Conservation (phyloP, 2,329 filamentous ascomycete species). For the Aspergillus pseudotamarii region DNA sequence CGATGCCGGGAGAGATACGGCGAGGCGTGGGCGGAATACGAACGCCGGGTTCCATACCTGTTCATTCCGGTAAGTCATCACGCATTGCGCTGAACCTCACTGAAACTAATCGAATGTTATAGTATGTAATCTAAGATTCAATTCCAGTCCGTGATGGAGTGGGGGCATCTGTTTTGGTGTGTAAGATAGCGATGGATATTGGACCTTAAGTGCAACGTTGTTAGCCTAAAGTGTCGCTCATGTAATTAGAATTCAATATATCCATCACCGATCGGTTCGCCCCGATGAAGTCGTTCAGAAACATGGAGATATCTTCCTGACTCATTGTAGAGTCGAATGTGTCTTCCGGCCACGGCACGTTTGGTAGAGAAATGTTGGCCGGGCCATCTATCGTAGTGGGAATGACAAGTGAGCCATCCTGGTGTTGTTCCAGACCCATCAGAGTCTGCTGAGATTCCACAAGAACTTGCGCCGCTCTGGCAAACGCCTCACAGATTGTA, state of each 20-base stretch:
- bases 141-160: background rate
- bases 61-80: constrained; percentile 69
- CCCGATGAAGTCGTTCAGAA: constrained; percentile 33
- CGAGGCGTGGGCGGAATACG: constrained; percentile 78
- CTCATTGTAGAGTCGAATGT: constrained; percentile 25
- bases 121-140: constrained; percentile 21
- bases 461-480: constrained; percentile 26
- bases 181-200: background rate
- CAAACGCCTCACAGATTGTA: constrained; percentile 27
- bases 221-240: constrained; percentile 11
- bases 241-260: constrained; percentile 25
- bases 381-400: constrained; percentile 17
- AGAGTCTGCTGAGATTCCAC: constrained; percentile 26
- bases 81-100: background rate
- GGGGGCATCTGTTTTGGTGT: too few species aligned
- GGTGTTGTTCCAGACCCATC: constrained; percentile 24
- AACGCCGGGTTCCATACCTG: constrained; percentile 75
- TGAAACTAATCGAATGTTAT: constrained; percentile 3
- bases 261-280: constrained; percentile 29
- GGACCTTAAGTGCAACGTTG: background rate
- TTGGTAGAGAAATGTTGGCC: constrained; percentile 25
- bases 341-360: constrained; percentile 28
- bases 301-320: constrained; percentile 28
- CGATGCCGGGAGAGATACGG: constrained; percentile 77
- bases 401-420: constrained; percentile 28